phyloP scores from a whole-genome alignment of 345 rosid species.

The Hirschfeldia incana region DNA sequence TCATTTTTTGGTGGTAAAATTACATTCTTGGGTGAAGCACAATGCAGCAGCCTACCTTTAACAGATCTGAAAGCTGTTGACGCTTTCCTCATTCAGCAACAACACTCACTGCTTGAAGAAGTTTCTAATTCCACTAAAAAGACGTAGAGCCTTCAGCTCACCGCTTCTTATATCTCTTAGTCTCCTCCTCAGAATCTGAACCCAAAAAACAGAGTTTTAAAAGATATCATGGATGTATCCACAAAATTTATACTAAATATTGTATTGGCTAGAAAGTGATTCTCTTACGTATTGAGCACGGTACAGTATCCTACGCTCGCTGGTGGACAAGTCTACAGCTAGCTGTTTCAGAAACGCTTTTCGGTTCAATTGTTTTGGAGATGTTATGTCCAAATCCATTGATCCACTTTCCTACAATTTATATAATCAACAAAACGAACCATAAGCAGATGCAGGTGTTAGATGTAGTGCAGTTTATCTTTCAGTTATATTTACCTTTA shows the following conservation, averaged over 20 bases:
- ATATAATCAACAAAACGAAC: conserved; percentile 33
- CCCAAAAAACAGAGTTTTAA: not conserved
- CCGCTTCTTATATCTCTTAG: conserved; percentile 84
- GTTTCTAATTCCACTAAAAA: conserved; percentile 69
- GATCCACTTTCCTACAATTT: conserved; percentile 74
- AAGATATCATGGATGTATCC: not conserved
- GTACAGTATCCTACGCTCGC: conserved; percentile 82
- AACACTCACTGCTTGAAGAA: conserved; percentile 54
- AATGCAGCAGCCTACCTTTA: conserved; percentile 15
- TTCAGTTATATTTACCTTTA: conserved; percentile 55
- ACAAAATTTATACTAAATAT: not conserved
- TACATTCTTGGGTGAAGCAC: conserved; percentile 12
- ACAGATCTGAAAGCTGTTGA: conserved; percentile 14
- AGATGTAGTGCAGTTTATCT: not conserved
- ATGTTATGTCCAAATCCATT: conserved; percentile 93
- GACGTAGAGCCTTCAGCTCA: conserved; percentile 72
- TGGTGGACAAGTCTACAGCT: conserved; percentile 86
- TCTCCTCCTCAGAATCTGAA: conserved; percentile 85
- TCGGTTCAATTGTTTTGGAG: conserved; percentile 87
- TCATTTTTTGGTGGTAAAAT: not conserved
- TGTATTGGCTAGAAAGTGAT: not conserved
- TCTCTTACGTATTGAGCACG: conserved; percentile 85
- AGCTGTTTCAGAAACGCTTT: conserved; percentile 87
- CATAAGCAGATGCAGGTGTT: conserved; percentile 61
- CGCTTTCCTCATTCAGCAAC: conserved; percentile 1